A percentile compares a stretch with the other conserved stretches of the same genome.
Conservation (phyloP, 2,329 filamentous ascomycete species). For the Chrysosphaeria jannelii region DNA sequence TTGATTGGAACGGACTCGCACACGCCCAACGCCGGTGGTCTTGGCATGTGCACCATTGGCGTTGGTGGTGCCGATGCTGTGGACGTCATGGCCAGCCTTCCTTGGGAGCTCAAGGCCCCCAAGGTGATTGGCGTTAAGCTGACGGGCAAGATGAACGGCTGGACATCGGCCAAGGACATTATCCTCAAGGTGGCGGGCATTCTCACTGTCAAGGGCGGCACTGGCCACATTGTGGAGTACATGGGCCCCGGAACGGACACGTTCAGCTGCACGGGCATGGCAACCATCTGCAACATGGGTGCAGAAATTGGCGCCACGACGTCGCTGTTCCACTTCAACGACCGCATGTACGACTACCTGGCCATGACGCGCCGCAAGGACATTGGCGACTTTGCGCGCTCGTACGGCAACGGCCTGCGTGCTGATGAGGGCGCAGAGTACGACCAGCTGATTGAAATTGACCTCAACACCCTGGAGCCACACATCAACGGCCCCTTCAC, state of each 20-base stretch:
- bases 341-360: slow-evolving; percentile 92
- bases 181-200: slow-evolving; percentile 95
- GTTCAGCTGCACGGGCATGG: slow-evolving; percentile 65
- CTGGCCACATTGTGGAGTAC: slow-evolving; percentile 68
- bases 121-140: slow-evolving; percentile 93
- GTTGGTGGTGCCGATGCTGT: slow-evolving; percentile 95
- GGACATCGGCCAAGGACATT: slow-evolving; percentile 86
- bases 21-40: slow-evolving; percentile 88
- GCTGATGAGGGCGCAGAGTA: slow-evolving; percentile 82
- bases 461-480: slow-evolving; percentile 80
- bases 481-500: slow-evolving; percentile 99
- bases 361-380: slow-evolving; percentile 64
- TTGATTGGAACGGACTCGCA: slow-evolving; percentile 91
- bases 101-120: slow-evolving; percentile 94
- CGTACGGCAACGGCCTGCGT: slow-evolving; percentile 59
- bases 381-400: slow-evolving; percentile 70
- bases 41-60: slow-evolving; percentile 77
- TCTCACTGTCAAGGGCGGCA: slow-evolving; percentile 91
- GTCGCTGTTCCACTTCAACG: slow-evolving; percentile 90
- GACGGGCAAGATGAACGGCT: slow-evolving; percentile 65
- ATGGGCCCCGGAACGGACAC: slow-evolving; percentile 37
- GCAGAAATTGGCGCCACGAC: slow-evolving; percentile 62
- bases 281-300: slow-evolving; percentile 44
- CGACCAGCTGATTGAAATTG: slow-evolving; percentile 86
- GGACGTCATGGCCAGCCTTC: slow-evolving; percentile 89